These are phyloP conservation scores for Trypanosoma rangeli DNA, from an alignment of 208 protist genomes.

Conservation along the genomic window DNA sequence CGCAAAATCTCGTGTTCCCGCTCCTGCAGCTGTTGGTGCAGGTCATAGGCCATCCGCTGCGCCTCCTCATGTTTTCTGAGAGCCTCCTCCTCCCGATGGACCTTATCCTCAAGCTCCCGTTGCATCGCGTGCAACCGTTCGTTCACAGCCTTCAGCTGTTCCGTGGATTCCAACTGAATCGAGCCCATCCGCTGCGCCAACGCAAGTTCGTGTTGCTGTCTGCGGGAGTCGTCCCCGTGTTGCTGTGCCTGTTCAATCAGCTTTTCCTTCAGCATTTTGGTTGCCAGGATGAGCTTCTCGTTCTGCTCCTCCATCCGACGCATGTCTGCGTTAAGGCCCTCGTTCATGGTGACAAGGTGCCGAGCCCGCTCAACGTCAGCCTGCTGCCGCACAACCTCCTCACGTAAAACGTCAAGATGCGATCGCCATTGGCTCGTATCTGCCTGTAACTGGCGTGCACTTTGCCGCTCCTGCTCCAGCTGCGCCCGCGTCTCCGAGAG, in stretches of 20 bases:
- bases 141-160: constrained; percentile 59
- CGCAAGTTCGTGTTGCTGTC: constrained; percentile 77
- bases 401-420: constrained; percentile 54
- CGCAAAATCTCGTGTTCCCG: constrained; percentile 73
- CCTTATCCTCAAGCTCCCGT: constrained; percentile 63
- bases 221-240: constrained; percentile 45
- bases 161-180: constrained; percentile 74
- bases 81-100: constrained; percentile 62
- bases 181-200: constrained; percentile 78
- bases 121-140: constrained; percentile 69
- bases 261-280: constrained; percentile 72
- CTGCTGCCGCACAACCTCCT: constrained; percentile 57
- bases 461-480: constrained; percentile 57
- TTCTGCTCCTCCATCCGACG: constrained; percentile 77
- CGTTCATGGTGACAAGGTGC: constrained; percentile 62
- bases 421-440: constrained; percentile 64
- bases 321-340: constrained; percentile 55
- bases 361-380: constrained; percentile 55
- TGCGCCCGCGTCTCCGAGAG: constrained; percentile 44
- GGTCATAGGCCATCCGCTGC: constrained; percentile 66
- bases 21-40: constrained; percentile 65
- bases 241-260: constrained; percentile 68
- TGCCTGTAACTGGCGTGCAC: constrained; percentile 41
- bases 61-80: constrained; percentile 68
- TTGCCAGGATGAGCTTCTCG: constrained; percentile 74